These are phyloP conservation scores for Puccinia coronata DNA, from an alignment of 1,284 basidiomycete genomes.

Conservation along the genomic window DNA sequence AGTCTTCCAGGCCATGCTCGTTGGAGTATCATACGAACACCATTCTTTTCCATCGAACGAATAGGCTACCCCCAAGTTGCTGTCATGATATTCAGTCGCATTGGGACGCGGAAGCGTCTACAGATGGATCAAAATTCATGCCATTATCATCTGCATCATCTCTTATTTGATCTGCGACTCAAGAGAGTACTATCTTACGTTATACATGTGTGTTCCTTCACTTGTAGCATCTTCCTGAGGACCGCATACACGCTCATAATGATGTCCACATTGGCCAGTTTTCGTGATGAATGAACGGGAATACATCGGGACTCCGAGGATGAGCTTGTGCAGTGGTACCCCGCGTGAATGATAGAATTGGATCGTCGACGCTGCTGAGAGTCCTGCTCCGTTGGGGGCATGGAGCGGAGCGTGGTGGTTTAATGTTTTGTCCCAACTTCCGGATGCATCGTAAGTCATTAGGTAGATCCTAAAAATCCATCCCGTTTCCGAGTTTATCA, in stretches of 20 bases:
- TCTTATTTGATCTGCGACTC: background rate
- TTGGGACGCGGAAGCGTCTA: slow-evolving; percentile 31
- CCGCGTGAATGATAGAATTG: slow-evolving; percentile 47
- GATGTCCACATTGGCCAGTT: slow-evolving; percentile 37
- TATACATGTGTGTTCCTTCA: slow-evolving; percentile 48
- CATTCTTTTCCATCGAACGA: slow-evolving; percentile 48
- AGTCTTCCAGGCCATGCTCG: slow-evolving; percentile 42
- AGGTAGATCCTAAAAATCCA: slow-evolving; percentile 36
- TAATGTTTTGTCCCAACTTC: slow-evolving; percentile 42
- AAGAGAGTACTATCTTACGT: slow-evolving; percentile 10
- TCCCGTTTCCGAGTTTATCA: background rate
- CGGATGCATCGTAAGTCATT: slow-evolving; percentile 49
- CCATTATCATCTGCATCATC: background rate
- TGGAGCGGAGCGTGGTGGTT: slow-evolving; percentile 45
- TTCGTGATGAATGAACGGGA: slow-evolving; percentile 46
- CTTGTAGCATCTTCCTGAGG: slow-evolving; percentile 31
- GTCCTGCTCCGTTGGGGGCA: background rate
- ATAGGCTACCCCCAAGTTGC: slow-evolving; percentile 32
- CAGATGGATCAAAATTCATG: background rate
- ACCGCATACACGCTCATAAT: slow-evolving; percentile 48
- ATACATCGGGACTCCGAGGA: slow-evolving; percentile 46
- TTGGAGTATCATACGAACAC: slow-evolving; percentile 47
- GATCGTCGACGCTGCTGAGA: slow-evolving; percentile 31
- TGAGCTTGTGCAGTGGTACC: slow-evolving; percentile 37
- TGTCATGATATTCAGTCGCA: slow-evolving; percentile 44